Percentiles rank a stretch among this genome's conserved stretches.
phyloP scores from a whole-genome alignment of 2,329 filamentous ascomycete species.

The Mycosphaerella sp. region DNA sequence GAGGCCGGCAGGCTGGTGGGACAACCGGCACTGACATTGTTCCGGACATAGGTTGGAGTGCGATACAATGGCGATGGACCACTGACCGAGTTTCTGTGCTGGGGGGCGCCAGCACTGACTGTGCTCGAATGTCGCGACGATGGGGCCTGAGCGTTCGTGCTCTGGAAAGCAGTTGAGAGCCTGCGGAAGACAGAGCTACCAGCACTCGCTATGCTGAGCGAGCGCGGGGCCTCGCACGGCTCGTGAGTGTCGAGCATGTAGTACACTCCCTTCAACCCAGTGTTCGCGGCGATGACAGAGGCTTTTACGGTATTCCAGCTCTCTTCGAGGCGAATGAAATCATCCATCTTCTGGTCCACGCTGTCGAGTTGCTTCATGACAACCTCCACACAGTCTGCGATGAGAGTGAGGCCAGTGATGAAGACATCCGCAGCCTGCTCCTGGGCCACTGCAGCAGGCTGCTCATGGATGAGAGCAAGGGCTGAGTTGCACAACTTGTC shows the following conservation, averaged over 20 bases:
- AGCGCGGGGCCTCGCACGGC: slow-evolving; percentile 19
- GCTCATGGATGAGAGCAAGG: slow-evolving; percentile 40
- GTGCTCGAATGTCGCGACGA: slow-evolving; percentile 23
- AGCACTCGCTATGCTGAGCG: slow-evolving; percentile 27
- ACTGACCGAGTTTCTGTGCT: slow-evolving; percentile 14
- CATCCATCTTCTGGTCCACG: slow-evolving; percentile 39
- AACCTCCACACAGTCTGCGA: slow-evolving; percentile 42
- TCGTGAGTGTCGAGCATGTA: slow-evolving; percentile 38
- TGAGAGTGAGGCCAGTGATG: slow-evolving; percentile 42
- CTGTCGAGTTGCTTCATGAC: slow-evolving; percentile 38
- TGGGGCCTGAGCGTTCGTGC: slow-evolving; percentile 2
- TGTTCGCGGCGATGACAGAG: slow-evolving; percentile 38
- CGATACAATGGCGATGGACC: slow-evolving; percentile 26
- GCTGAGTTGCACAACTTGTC: slow-evolving; percentile 44
- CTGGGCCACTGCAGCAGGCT: slow-evolving; percentile 35
- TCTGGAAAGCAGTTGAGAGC: slow-evolving; percentile 32
- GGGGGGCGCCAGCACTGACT: slow-evolving; percentile 18
- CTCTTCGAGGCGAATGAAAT: slow-evolving; percentile 44
- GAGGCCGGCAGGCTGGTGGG: slow-evolving; percentile 37
- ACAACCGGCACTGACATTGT: slow-evolving; percentile 35
- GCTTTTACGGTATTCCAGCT: slow-evolving; percentile 40
- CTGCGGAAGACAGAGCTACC: slow-evolving; percentile 30
- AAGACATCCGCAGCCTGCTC: slow-evolving; percentile 42
- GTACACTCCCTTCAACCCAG: slow-evolving; percentile 43
- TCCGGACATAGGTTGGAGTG: slow-evolving; percentile 35